Evolutionary conservation across 2,329 filamentous ascomycete genomes (phyloP), one percentile per base, ranked within the genome.

Genomic region (Cladosporium halotolerans): DNA sequence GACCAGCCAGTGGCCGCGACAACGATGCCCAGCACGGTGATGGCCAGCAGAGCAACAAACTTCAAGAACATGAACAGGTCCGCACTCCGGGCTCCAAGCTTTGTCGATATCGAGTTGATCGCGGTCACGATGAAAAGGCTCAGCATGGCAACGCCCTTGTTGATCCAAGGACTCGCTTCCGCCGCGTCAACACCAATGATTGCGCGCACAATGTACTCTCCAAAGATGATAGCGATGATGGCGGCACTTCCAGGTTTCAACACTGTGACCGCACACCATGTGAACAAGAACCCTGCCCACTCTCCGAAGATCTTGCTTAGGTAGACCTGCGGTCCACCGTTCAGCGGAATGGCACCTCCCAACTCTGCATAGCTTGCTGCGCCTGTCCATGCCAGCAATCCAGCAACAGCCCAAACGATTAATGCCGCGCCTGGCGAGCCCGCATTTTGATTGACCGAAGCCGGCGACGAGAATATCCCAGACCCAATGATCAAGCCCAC

Each of bases 61-160:
- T 99, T 99, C 70, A 97, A 78, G 66, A 99, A 89, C 89, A 99
- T 95, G 72, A 99, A 90, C 63, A 89, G 72, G 68, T 99, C 91
- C 53, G 95, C 91, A 66, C 93, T 82, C 45, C 89, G 79, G 3
- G 90, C 95, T 40, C 89, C 91, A 39, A 96, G 75, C 63, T 85
- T 86, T 3, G 93, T 99, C 3, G 91, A 96, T 16, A 96, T 75
- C 70, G 89, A 95, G 71, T 97, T 99, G 63, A 97, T 69, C 45
- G 89, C 75, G 0, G 90, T 96, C 53, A 97, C 88, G 2, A 83
- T 32, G 3, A 87, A 69, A 34, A 99, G 74, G 2, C 88, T 91
- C 7, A 82, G 74, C 55, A 97, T 70, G 1, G 91, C 93, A 32
- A 96, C 88, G 2, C 78, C 80, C 74, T 97, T 99, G 75, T 88